phyloP scores from a whole-genome alignment of 2,329 filamentous ascomycete genomes.

The Trichoderma hamatum region DNA sequence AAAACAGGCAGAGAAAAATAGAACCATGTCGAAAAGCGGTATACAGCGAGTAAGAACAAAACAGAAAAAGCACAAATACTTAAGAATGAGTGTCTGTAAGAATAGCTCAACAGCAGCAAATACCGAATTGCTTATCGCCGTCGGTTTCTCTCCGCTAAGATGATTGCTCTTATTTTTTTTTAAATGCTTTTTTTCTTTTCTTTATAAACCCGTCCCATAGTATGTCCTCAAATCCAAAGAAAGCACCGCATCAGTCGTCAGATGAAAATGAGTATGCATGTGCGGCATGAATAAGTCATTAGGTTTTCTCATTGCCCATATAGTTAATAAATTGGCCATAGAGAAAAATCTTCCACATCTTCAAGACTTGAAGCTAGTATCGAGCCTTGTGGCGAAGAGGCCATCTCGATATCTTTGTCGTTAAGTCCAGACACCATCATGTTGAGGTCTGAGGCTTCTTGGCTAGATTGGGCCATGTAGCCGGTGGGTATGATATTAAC shows the following conservation, averaged over 20 bases:
- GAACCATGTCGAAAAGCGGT: background rate
- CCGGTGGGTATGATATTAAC: too few relatives aligned
- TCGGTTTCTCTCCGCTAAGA: background rate
- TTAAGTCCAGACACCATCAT: background rate
- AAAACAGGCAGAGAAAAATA: background rate
- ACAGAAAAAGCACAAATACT: background rate
- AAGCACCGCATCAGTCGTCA: background rate
- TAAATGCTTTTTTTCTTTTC: background rate
- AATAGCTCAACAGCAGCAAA: background rate
- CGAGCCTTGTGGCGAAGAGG: background rate
- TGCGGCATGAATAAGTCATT: background rate
- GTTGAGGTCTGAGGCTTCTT: background rate
- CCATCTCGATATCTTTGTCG: background rate
- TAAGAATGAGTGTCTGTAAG: background rate
- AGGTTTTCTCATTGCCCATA: background rate
- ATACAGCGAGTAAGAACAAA: background rate
- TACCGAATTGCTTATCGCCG: background rate
- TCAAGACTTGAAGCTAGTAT: background rate
- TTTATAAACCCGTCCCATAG: background rate
- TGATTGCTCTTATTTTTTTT: background rate
- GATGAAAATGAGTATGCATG: background rate
- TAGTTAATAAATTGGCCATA: background rate
- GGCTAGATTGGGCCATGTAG: background rate
- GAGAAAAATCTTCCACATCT: background rate
- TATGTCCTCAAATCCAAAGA: background rate